Evolutionary conservation across 352 stramenopile genomes (phyloP), one percentile per base, ranked within the genome.

Genomic region (Phytophthora constricta): DNA sequence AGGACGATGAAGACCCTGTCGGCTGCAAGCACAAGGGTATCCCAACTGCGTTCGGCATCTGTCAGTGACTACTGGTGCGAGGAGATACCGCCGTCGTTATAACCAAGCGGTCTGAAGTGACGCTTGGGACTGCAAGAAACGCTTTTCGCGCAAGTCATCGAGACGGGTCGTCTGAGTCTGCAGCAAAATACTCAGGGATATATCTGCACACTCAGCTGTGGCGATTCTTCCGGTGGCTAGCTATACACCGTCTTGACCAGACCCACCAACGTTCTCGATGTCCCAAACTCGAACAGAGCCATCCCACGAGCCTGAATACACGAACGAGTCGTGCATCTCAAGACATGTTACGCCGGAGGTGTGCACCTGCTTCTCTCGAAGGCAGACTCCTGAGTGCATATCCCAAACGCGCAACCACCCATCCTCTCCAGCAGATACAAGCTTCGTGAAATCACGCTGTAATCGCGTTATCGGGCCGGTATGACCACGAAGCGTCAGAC

Each of bases 381-480:
- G 64, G 46, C 86, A 92, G 23, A 77, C 71, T 17, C 87, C 87
- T 8, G 87, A 92, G 63, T 92, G 84, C 70, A 94, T 87, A 68
- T 94, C 83, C 87, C 84, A 94, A 26, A 92, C 75, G 25, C 83
- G 80, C 23, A 96, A 33, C 60, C 62, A 79, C 16, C 86, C 86
- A 53, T 96, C 87, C 53, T 94, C 86, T 56, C 86, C 81, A 23
- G 77, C 84, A 0, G 87, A 96, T 13, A 96, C 79, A 28, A 96
- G 70, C 46, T 86, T 87, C 31, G 86, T 92, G 48, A 94, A 94
- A 58, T 96, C 87, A 8, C 86, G 82, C 56, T 92, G 81, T 14
- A 96, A 70, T 51, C 78, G 80, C 28, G 83, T 87, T 25, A 96
- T 74, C 5, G 70, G 67, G 0, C 87, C 86, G 0, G 41, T 37